A percentile compares a stretch with the other conserved stretches of the same genome.
These are phyloP conservation scores for Citeromyces siamensis DNA, from an alignment of 1,139 yeast species.

Conservation along the genomic window DNA sequence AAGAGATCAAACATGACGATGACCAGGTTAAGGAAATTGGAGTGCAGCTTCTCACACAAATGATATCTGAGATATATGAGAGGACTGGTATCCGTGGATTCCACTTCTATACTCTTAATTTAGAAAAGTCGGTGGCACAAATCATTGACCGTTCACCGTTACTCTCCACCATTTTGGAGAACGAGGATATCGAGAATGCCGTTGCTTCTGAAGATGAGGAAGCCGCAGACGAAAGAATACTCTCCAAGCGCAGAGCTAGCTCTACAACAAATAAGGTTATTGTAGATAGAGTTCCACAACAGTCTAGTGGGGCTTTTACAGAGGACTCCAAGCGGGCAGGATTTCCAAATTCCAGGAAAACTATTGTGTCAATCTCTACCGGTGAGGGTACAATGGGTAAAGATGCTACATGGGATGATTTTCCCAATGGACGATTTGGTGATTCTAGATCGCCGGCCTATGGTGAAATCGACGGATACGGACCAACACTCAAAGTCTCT, in stretches of 20 bases:
- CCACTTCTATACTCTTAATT: constrained; percentile 82
- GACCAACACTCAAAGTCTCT: constrained; percentile 76
- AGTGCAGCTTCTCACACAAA: constrained; percentile 55
- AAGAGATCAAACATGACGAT: constrained; percentile 62
- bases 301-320: constrained; percentile 3
- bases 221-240: neutral
- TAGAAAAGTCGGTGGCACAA: constrained; percentile 86
- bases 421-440: constrained; percentile 94
- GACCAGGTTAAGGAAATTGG: constrained; percentile 79
- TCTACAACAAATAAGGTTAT: constrained; percentile 27
- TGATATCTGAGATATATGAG: constrained; percentile 42
- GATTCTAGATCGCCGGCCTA: constrained; percentile 90
- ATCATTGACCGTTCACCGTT: constrained; percentile 52
- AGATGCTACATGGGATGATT: constrained; percentile 94
- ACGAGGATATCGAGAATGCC: constrained; percentile 15
- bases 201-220: constrained; percentile 12
- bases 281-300: constrained; percentile 17
- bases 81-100: constrained; percentile 60
- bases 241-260: neutral
- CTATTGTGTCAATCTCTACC: constrained; percentile 62
- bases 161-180: constrained; percentile 24
- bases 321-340: constrained; percentile 2
- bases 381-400: constrained; percentile 83
- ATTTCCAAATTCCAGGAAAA: constrained; percentile 18
- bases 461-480: constrained; percentile 95